Conservation (phyloP, 208 protist species). For the Trypanosoma avium region DNA sequence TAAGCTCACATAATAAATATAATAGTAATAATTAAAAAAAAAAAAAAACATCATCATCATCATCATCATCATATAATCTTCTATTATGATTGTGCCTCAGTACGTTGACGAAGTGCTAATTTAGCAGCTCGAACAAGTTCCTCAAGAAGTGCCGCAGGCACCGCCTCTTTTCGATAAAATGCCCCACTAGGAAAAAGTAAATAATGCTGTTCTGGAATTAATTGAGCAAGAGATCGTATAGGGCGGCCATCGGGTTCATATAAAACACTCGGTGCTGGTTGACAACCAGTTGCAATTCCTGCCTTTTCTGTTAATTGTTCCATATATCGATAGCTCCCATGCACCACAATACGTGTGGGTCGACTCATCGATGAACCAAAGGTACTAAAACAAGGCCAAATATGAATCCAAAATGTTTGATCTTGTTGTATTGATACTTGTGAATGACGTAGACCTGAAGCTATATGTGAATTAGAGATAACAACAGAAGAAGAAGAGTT, state of each 20-base stretch:
- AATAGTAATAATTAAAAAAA: too few relatives aligned
- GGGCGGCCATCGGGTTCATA: constrained; percentile 45
- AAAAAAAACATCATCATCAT: constrained; percentile 6
- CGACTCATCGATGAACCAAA: constrained; percentile 12
- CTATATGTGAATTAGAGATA: not conserved
- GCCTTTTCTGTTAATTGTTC: constrained; percentile 50
- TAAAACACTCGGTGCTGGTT: constrained; percentile 43
- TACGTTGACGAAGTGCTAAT: constrained; percentile 4
- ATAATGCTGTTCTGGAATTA: constrained; percentile 53
- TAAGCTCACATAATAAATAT: too few relatives aligned
- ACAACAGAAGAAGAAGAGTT: not conserved
- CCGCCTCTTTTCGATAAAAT: constrained; percentile 38
- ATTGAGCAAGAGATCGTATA: constrained; percentile 26
- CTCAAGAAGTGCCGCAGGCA: constrained; percentile 39
- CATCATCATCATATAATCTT: constrained; percentile 2
- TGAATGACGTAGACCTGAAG: not conserved
- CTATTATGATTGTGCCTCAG: not conserved
- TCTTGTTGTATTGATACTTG: not conserved
- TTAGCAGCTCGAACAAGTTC: constrained; percentile 36
- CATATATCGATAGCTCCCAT: constrained; percentile 39
- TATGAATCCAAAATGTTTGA: constrained; percentile 49
- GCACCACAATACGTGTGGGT: constrained; percentile 32
- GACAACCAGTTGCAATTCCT: constrained; percentile 34
- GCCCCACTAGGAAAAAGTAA: constrained; percentile 53
- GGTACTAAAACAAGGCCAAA: constrained; percentile 62